A percentile compares a stretch with the other conserved stretches of the same genome.
These are phyloP conservation scores for Biscutella laevigata DNA, from an alignment of 441 rosid genomes.

Conservation along the genomic window DNA sequence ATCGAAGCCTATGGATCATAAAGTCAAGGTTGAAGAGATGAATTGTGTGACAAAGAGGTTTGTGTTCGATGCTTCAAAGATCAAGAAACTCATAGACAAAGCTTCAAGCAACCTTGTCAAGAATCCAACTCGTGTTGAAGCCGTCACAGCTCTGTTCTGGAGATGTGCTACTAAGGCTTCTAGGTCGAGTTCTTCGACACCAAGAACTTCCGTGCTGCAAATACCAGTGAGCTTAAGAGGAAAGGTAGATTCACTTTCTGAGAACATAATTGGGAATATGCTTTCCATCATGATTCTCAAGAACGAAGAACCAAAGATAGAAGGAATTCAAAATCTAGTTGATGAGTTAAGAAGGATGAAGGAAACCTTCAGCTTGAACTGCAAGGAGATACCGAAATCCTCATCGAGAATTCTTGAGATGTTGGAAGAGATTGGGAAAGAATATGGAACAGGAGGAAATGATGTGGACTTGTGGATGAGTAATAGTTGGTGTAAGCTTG, in stretches of 20 bases:
- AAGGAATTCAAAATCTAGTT: conserved; percentile 13
- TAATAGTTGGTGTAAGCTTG: conserved; percentile 28
- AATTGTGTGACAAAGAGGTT: conserved; percentile 23
- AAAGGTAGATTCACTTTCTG: conserved; percentile 12
- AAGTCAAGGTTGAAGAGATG: conserved; percentile 4
- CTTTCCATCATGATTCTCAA: conserved; percentile 13
- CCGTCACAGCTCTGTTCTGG: conserved; percentile 24
- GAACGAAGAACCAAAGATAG: neutral
- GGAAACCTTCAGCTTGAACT: neutral
- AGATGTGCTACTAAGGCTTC: conserved; percentile 25
- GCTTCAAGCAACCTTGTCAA: conserved; percentile 23
- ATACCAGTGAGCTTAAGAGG: conserved; percentile 16
- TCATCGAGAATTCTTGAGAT: neutral
- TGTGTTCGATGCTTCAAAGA: conserved; percentile 22
- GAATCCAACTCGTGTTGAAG: conserved; percentile 28
- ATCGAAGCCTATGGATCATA: neutral
- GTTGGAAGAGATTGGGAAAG: conserved; percentile 9
- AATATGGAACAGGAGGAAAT: neutral
- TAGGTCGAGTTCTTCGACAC: neutral
- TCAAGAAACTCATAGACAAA: conserved; percentile 19
- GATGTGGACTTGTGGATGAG: conserved; percentile 19
- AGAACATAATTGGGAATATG: conserved; percentile 25
- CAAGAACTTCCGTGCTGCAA: conserved; percentile 12
- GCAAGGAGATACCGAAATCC: neutral
- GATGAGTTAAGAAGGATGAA: conserved; percentile 5